Conservation (phyloP, 2,329 filamentous ascomycete species). For the Alternaria consortialis region DNA sequence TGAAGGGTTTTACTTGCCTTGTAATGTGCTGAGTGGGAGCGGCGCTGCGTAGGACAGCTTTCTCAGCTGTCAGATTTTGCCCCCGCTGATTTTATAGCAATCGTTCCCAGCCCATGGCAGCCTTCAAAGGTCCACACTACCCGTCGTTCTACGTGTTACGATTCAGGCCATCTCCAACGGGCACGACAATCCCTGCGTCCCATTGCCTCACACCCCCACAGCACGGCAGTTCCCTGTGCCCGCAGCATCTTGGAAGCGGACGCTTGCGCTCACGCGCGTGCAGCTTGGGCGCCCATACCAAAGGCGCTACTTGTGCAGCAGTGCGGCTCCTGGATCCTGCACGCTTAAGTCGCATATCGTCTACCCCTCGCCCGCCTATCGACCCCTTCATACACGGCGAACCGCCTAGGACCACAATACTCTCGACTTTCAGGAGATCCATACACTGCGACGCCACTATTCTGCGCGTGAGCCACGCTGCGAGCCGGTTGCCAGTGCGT, state of each 20-base stretch:
- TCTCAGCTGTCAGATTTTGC: constrained; percentile 29
- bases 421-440: constrained; percentile 30
- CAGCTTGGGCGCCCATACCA: constrained; percentile 22
- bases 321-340: constrained; percentile 40
- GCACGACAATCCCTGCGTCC: constrained; percentile 32
- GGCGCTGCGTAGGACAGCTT: constrained; percentile 23
- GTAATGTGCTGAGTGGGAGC: constrained; percentile 30
- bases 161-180: constrained; percentile 28
- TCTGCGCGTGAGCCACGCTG: constrained; percentile 50
- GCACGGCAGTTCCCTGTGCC: constrained; percentile 50
- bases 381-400: constrained; percentile 36
- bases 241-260: constrained; percentile 37
- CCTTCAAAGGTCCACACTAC: constrained; percentile 22
- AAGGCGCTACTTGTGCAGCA: constrained; percentile 28
- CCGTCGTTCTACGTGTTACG: constrained; percentile 28
- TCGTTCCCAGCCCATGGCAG: constrained; percentile 22
- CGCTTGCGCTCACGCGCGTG: constrained; percentile 36
- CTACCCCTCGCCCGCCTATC: constrained; percentile 32
- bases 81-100: constrained; percentile 27
- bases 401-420: constrained; percentile 21
- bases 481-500: constrained; percentile 35
- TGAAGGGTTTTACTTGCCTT: constrained; percentile 21
- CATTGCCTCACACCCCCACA: constrained; percentile 43
- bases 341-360: constrained; percentile 35
- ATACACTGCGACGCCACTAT: constrained; percentile 34